phyloP scores from a whole-genome alignment of 805 yeast genomes.

The Saccharomycodes ludwigii region DNA sequence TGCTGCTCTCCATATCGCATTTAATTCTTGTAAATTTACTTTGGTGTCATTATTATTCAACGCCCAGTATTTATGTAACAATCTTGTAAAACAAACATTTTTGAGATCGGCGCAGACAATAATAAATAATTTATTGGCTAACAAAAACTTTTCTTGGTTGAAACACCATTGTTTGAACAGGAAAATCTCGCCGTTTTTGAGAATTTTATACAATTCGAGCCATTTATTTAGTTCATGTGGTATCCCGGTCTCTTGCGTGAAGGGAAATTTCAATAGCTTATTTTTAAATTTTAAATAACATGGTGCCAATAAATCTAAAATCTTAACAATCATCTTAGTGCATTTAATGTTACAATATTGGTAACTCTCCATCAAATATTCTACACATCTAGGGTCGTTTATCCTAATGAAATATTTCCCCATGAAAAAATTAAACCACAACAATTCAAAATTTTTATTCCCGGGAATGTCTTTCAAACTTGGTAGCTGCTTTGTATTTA shows the following conservation, averaged over 20 bases:
- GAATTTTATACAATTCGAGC: slow-evolving; percentile 37
- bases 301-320: slow-evolving; percentile 54
- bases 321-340: slow-evolving; percentile 20
- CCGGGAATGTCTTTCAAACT: slow-evolving; percentile 8
- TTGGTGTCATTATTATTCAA: not conserved
- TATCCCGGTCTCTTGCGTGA: too few species aligned
- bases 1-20: not conserved
- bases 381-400: slow-evolving; percentile 21
- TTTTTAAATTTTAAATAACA: too few species aligned
- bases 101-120: not conserved
- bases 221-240: slow-evolving; percentile 38
- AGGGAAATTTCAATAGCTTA: too few species aligned
- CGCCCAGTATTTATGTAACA: slow-evolving; percentile 2
- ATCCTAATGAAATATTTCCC: slow-evolving; percentile 51
- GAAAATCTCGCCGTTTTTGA: slow-evolving; percentile 25
- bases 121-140: not conserved
- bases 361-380: slow-evolving; percentile 3
- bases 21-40: not conserved
- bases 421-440: slow-evolving; percentile 55
- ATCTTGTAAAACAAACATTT: slow-evolving; percentile 1
- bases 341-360: slow-evolving; percentile 9
- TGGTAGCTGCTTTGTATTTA: slow-evolving; percentile 14
- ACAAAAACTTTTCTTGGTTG: not conserved
- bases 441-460: slow-evolving; percentile 36
- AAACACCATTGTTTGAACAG: slow-evolving; percentile 1